Evolutionary conservation across 768 basidiomycete species (phyloP), one percentile per base, ranked within the genome.

Genomic region (Filobasidium floriforme): DNA sequence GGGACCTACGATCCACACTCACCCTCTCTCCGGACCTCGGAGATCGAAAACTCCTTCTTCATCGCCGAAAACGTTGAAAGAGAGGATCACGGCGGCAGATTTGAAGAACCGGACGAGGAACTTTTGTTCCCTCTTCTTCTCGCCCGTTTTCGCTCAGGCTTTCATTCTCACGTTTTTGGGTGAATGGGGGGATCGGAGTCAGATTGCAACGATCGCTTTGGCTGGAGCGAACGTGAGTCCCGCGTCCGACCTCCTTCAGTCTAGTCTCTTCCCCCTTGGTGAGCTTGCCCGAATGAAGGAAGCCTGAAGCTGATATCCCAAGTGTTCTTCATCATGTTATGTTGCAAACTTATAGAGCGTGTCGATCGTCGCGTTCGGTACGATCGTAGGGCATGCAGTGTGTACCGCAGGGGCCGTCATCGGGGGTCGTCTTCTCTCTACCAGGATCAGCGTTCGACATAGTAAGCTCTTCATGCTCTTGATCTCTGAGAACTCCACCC

Each of bases 111-210:
- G 91, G 10, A 80, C 85, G 6, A 83, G 90, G 71, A 93, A 93
- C 76, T 87, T 92, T 72, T 88, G 85, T 76, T 87, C 86, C 72
- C 80, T 92, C 19, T 78, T 93, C 70, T 80, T 97, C 22, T 92
- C 90, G 0, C 94, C 94, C 0, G 90, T 96, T 1, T 94, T 97
- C 74, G 92, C 92, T 1, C 92, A 99, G 78, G 86, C 91, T 0
- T 97, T 99, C 73, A 81, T 94, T 40, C 82, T 99, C 67, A 98
- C 94, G 0, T 97, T 97, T 80, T 82, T 99, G n/a, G 96, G 93
- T 11, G 96, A 99, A 80, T 98, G 96, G 96, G 94, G 96, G 0
- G 96, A 98, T 80, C 81, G 94, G 62, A 94, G 91, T 74, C 94
- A 99, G 80, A 91, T 98, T 72, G 89, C 96, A 1, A 98, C 96